Conservation (phyloP, 2,329 filamentous ascomycete species). For the Myriosclerotinia scirpicola region DNA sequence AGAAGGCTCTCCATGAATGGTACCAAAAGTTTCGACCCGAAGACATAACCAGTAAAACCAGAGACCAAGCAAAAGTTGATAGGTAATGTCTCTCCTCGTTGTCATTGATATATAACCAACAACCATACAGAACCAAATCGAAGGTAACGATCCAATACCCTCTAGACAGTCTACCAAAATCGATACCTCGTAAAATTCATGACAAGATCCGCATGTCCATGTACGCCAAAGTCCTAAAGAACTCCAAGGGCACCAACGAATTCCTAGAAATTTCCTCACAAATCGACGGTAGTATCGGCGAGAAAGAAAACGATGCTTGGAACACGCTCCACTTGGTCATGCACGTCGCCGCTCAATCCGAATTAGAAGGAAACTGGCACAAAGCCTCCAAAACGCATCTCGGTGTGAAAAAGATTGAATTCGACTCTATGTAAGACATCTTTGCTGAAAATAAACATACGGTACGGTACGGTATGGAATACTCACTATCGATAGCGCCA, state of each 20-base stretch:
- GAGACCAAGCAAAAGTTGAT: neutral
- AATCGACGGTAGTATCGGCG: neutral
- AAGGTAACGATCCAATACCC: neutral
- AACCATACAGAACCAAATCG: neutral
- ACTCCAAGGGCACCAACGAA: neutral
- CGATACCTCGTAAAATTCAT: neutral
- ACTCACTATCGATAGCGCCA: neutral
- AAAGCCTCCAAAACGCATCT: neutral
- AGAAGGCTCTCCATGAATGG: neutral
- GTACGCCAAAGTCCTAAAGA: neutral
- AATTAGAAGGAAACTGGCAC: neutral
- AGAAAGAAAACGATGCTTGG: neutral
- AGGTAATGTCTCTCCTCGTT: neutral
- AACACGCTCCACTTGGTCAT: neutral
- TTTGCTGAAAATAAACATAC: no score
- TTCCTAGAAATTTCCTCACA: neutral
- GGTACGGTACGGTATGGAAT: no score
- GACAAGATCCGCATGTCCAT: constrained; percentile 2
- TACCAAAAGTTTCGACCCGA: neutral
- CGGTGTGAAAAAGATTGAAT: neutral
- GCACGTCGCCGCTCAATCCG: neutral
- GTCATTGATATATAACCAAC: neutral
- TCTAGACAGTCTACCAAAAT: no score
- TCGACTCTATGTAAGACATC: neutral
- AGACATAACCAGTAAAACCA: neutral